Base-by-base conservation (phyloP, 352 stramenopile genomes). In the Phytophthora hibernalis region DNA sequence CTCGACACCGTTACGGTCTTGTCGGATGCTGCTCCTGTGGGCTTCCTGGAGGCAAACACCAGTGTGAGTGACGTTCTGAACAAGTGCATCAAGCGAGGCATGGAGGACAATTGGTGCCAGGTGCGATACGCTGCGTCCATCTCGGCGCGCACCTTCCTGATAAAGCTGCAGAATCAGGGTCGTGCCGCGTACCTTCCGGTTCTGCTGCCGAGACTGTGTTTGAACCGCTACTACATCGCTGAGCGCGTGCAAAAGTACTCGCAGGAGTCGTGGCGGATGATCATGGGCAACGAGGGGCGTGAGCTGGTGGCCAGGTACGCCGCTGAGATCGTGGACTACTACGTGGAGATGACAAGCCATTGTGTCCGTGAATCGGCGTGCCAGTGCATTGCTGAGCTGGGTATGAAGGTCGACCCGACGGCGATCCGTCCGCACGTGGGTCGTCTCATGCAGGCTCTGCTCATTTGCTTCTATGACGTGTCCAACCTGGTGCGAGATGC, bases 31-130 rank as follows among this genome's bases (percentile, higher is more conserved):
- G 70, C 80, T 10, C 80, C 84, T 1, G 28, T 63, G 0, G 73
- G 76, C 8, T 91, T 89, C 26, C 43, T 92, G 1, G 81, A 89
- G 0, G 22, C 63, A 1, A 74, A 64, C 11, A 43, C 38, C 10
- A 56, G 35, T 16, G 71, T 92, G 48, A 80, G 72, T 10, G 80
- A 92, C 42, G 61, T 68, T 0, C 15, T 91, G 22, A 76, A 68
- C 74, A 85, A 87, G 68, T 93, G 83, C 47, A 83, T 93, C 40
- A 70, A 89, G 38, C 82, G 85, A 20, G 89, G 87, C 22, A 81
- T 99, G 71, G 87, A 97, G 26, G 96, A 99, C 77, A 99, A 99
- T 77, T 99, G 97, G 97, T 98, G 90, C 63, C 96, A 99, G 70
- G 97, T 99, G 37, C 89, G 97, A 5, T 98, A 98, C 74, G 96